Evolutionary conservation across 345 rosid genomes (phyloP).

Genomic region (Excoecaria agallocha): DNA sequence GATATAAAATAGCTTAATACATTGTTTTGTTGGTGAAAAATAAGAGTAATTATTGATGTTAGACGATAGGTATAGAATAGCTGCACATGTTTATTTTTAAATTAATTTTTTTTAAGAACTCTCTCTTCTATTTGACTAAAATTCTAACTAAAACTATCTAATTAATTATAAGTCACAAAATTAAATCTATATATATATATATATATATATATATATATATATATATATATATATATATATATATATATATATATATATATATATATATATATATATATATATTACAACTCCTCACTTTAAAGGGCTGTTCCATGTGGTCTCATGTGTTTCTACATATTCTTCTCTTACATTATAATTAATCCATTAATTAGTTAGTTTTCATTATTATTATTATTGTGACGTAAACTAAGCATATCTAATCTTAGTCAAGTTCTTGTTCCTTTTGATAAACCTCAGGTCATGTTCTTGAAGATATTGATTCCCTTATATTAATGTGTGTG

Average conservation of each 20-base stretch:
- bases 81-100: not conserved
- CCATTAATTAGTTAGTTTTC: not conserved
- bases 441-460: not conserved
- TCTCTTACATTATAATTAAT: not conserved
- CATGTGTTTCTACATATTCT: not conserved
- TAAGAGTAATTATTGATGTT: not conserved
- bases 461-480: slow-evolving; percentile 8
- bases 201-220: no score
- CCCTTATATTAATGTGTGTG: not conserved
- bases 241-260: no score
- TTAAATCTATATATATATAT: no score
- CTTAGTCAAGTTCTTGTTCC: not conserved
- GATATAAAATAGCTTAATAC: not conserved
- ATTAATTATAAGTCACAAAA: not conserved
- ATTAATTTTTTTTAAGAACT: not conserved
- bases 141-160: not conserved
- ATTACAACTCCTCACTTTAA: no score
- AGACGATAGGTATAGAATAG: not conserved
- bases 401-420: no score
- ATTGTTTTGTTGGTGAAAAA: not conserved
- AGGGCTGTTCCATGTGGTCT: slow-evolving; percentile 9
- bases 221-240: no score
- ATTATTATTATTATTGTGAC: not conserved
- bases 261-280: no score
- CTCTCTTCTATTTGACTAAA: not conserved